Percentiles rank a stretch among this genome's conserved stretches.
phyloP scores from a whole-genome alignment of 2,329 filamentous ascomycete species.

The Calonectria pteridis region DNA sequence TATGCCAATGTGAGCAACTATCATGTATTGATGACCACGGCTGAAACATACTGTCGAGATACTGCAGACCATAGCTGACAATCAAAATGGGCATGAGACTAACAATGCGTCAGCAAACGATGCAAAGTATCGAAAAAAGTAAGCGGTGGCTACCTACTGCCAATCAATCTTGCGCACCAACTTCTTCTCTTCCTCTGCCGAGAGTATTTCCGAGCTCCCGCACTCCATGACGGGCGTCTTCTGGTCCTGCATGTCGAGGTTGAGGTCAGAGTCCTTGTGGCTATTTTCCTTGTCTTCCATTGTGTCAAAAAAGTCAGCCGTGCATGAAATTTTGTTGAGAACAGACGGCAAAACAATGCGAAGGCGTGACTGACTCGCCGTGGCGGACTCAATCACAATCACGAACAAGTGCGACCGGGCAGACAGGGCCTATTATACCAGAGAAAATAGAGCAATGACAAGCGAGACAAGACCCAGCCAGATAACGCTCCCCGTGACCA shows the following conservation, averaged over 20 bases:
- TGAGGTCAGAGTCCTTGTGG: neutral
- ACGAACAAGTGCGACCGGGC: neutral
- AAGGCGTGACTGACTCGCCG: neutral
- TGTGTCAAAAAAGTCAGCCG: neutral
- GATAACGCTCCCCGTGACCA: neutral
- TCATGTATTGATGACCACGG: too few relatives aligned
- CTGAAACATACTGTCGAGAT: slow-evolving; percentile 24
- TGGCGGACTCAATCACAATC: neutral
- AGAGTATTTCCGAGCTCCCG: slow-evolving; percentile 4
- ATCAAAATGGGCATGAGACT: slow-evolving; percentile 29
- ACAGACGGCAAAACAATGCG: neutral
- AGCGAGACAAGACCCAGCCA: neutral
- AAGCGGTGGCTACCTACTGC: slow-evolving; percentile 4
- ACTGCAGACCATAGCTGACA: slow-evolving; percentile 29
- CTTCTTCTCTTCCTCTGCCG: slow-evolving; percentile 30
- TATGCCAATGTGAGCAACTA: neutral
- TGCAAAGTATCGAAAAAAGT: neutral
- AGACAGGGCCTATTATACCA: neutral
- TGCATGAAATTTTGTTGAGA: neutral
- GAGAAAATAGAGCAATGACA: neutral
- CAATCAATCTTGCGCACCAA: slow-evolving; percentile 35
- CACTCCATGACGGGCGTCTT: slow-evolving; percentile 10
- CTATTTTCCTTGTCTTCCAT: slow-evolving; percentile 16
- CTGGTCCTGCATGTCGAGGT: slow-evolving; percentile 2
- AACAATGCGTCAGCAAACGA: neutral